These are phyloP conservation scores for Angomonas deanei DNA, from an alignment of 208 protist genomes.

Conservation along the genomic window DNA sequence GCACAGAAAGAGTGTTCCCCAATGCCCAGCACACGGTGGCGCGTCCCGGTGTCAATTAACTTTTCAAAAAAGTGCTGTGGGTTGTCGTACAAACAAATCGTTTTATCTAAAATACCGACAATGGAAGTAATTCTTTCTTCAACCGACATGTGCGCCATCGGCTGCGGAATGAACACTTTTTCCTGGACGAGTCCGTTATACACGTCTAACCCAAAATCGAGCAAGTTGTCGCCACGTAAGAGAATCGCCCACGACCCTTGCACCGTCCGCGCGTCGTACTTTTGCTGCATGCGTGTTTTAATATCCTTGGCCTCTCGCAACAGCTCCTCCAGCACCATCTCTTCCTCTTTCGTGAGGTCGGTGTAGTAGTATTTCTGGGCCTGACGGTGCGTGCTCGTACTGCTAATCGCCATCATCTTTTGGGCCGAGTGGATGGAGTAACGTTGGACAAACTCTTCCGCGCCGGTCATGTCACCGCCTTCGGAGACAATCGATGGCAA, in stretches of 20 bases:
- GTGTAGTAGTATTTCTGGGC: background rate
- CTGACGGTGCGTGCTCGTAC: background rate
- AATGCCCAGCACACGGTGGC: constrained; percentile 60
- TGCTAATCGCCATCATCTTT: background rate
- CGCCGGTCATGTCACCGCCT: background rate
- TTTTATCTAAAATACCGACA: constrained; percentile 47
- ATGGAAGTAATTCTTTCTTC: constrained; percentile 52
- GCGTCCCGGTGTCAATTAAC: constrained; percentile 44
- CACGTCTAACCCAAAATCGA: background rate
- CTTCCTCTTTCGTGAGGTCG: background rate
- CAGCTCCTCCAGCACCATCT: background rate
- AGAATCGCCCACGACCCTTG: background rate
- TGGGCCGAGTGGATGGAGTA: background rate
- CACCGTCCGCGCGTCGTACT: background rate
- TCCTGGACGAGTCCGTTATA: background rate
- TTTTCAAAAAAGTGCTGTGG: constrained; percentile 47
- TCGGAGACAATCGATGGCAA: background rate
- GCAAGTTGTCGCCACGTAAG: background rate
- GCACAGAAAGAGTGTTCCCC: constrained; percentile 30
- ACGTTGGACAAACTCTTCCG: background rate
- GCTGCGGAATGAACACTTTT: constrained; percentile 19
- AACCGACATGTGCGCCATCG: background rate
- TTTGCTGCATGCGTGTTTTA: background rate
- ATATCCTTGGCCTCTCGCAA: background rate
- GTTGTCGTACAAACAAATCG: constrained; percentile 63